phyloP scores from a whole-genome alignment of 768 basidiomycete genomes.

The Auricularia sp. region DNA sequence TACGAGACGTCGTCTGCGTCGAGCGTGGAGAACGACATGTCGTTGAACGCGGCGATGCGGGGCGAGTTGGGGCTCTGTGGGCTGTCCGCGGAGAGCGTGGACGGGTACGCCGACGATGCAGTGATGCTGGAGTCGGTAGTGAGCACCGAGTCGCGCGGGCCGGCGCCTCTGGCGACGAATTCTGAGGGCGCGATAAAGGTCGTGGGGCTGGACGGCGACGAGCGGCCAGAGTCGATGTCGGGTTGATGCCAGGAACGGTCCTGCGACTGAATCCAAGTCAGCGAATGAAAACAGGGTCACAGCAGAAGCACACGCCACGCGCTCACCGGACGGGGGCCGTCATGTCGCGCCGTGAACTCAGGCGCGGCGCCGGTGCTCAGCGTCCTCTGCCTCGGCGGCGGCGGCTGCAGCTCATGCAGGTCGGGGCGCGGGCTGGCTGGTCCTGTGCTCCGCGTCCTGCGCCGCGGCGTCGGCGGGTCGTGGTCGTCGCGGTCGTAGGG shows the following conservation, averaged over 20 bases:
- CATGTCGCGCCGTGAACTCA: neutral
- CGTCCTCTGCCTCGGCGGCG: neutral
- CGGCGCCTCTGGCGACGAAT: neutral
- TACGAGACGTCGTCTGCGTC: slow-evolving; percentile 73
- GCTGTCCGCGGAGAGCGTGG: slow-evolving; percentile 27
- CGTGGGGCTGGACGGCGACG: neutral
- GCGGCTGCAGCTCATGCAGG: neutral
- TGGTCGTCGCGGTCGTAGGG: neutral
- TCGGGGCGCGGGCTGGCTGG: neutral
- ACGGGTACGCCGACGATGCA: slow-evolving; percentile 71
- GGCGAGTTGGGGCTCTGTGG: slow-evolving; percentile 37
- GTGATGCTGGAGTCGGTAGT: slow-evolving; percentile 50
- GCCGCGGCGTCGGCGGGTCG: neutral
- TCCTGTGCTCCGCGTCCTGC: neutral
- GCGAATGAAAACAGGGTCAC: no score
- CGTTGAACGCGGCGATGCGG: slow-evolving; percentile 12
- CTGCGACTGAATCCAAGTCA: neutral
- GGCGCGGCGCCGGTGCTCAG: neutral
- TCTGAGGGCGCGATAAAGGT: neutral
- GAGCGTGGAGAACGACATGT: slow-evolving; percentile 10
- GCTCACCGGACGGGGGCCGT: neutral
- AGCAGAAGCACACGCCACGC: neutral
- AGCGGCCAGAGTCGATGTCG: neutral
- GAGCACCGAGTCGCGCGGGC: slow-evolving; percentile 37
- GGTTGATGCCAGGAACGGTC: neutral